These are phyloP conservation scores for Ustilago lituana DNA, from an alignment of 1,284 basidiomycete genomes.

Conservation along the genomic window DNA sequence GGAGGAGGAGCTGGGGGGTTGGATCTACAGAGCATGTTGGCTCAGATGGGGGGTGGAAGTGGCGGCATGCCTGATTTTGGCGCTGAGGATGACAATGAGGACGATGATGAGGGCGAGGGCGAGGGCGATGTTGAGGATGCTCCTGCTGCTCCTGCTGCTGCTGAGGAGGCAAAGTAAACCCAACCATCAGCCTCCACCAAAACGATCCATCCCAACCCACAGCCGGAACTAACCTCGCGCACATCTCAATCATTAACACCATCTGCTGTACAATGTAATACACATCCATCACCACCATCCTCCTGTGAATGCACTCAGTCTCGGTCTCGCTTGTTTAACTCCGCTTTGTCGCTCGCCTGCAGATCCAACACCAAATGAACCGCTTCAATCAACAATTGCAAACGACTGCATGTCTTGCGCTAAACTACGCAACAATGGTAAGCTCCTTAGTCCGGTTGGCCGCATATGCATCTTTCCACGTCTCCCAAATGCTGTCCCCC, in stretches of 20 bases:
- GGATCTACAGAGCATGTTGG: constrained; percentile 28
- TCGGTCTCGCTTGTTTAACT: too few species aligned
- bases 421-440: constrained; percentile 53
- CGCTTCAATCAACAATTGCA: too few species aligned
- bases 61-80: constrained; percentile 44
- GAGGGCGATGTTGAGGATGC: constrained; percentile 67
- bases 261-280: constrained; percentile 2
- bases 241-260: neutral
- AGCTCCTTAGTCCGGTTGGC: constrained; percentile 62
- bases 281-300: too few species aligned
- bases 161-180: constrained; percentile 37
- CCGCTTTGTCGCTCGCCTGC: too few species aligned
- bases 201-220: too few species aligned
- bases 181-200: too few species aligned
- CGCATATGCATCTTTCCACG: constrained; percentile 65
- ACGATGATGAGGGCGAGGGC: constrained; percentile 67
- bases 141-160: constrained; percentile 19
- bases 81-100: constrained; percentile 51
- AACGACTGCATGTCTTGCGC: too few species aligned
- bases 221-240: neutral
- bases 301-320: too few species aligned
- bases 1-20: constrained; percentile 34
- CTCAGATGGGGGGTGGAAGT: constrained; percentile 33
- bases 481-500: constrained; percentile 61
- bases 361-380: too few species aligned